These are phyloP conservation scores for Dendrobium nobile DNA, from an alignment of 106 monocot species.

Conservation along the genomic window DNA sequence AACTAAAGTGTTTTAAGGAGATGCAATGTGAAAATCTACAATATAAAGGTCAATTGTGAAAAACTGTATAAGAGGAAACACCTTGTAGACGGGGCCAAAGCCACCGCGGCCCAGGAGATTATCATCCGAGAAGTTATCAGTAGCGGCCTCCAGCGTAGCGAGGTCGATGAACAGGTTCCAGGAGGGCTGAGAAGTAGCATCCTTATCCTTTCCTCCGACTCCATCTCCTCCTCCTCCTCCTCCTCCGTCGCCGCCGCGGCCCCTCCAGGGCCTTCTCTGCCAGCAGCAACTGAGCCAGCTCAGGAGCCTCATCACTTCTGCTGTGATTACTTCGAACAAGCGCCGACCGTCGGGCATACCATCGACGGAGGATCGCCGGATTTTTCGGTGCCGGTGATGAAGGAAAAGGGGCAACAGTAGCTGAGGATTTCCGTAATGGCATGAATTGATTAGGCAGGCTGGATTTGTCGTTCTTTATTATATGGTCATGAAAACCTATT, in stretches of 20 bases:
- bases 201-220: not conserved
- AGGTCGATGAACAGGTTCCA: slow-evolving; percentile 51
- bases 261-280: slow-evolving; percentile 2
- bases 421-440: not conserved
- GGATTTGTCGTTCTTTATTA: too few relatives aligned
- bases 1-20: not conserved
- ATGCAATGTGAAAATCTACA: not conserved
- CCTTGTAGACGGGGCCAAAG: slow-evolving; percentile 80
- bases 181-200: not conserved
- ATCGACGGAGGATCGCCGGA: slow-evolving; percentile 1
- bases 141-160: slow-evolving; percentile 39
- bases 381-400: not conserved
- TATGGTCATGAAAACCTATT: too few relatives aligned
- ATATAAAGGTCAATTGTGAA: not conserved
- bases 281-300: slow-evolving; percentile 22
- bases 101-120: slow-evolving; percentile 73
- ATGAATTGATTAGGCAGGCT: not conserved
- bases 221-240: slow-evolving; percentile 13
- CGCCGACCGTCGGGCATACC: not conserved
- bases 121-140: slow-evolving; percentile 47
- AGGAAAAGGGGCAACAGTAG: too few relatives aligned
- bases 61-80: not conserved
- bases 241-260: slow-evolving; percentile 4
- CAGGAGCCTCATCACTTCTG: slow-evolving; percentile 4
- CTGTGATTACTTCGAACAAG: too few relatives aligned